Conservation (phyloP, 1,139 yeast genomes). For the Yamadazyma friedrichii region DNA sequence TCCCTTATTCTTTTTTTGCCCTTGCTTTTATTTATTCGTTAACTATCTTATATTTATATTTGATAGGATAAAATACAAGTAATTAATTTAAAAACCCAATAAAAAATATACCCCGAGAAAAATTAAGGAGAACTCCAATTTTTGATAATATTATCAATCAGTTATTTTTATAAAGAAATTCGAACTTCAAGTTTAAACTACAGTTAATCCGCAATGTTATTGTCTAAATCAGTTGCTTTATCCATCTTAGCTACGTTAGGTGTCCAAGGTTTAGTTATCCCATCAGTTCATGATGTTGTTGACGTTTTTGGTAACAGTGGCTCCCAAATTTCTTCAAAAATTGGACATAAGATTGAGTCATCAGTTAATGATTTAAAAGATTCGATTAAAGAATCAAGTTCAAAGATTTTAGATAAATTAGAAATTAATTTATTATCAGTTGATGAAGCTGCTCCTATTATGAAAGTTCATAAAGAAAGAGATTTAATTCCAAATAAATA, state of each 20-base stretch:
- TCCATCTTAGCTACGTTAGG: conserved; percentile 58
- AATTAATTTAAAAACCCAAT: not conserved
- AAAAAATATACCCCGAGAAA: not conserved
- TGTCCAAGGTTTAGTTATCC: conserved; percentile 67
- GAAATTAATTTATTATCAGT: conserved; percentile 13
- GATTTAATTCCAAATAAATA: conserved; percentile 51
- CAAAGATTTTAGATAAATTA: conserved; percentile 11
- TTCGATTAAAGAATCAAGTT: conserved; percentile 6
- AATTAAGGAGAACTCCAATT: too few species aligned
- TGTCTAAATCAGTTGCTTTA: conserved; percentile 48
- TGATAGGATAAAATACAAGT: not conserved
- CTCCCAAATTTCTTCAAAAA: conserved; percentile 4
- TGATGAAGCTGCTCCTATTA: conserved; percentile 17
- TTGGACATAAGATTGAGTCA: not conserved
- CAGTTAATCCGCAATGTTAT: conserved; percentile 30
- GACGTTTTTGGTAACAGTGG: conserved; percentile 25
- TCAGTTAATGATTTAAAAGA: conserved; percentile 3
- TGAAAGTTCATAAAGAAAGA: conserved; percentile 12
- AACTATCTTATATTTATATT: not conserved
- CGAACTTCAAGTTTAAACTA: too few species aligned
- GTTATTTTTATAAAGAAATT: not conserved
- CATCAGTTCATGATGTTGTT: conserved; percentile 46
- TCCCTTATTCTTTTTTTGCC: conserved; percentile 2
- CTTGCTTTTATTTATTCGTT: too few species aligned
- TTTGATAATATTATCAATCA: too few species aligned